phyloP scores from a whole-genome alignment of 2,329 filamentous ascomycete genomes.

The Monilinia fructigena region DNA sequence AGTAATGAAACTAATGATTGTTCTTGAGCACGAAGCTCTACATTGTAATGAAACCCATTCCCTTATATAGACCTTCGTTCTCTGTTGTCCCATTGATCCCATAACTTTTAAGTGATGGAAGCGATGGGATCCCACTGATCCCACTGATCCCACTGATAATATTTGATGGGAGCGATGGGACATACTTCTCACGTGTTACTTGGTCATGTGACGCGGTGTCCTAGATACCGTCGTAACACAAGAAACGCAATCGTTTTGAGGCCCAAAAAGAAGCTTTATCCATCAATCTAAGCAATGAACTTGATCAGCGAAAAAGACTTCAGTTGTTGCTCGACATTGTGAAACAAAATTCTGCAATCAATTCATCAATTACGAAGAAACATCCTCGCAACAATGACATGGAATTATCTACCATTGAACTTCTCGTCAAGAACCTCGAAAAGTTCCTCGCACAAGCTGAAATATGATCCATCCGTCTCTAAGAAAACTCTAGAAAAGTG shows the following conservation, averaged over 20 bases:
- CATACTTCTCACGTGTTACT: no score
- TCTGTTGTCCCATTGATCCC: no score
- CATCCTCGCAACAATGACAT: conserved; percentile 25
- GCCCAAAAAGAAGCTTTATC: conserved; percentile 46
- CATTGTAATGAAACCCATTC: no score
- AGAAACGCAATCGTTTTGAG: conserved; percentile 51
- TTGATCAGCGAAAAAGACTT: conserved; percentile 41
- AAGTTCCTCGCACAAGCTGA: conserved; percentile 53
- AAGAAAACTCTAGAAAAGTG: conserved; percentile 47
- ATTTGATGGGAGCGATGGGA: no score
- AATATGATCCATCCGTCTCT: conserved; percentile 54
- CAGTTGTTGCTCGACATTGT: conserved; percentile 39
- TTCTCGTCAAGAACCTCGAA: conserved; percentile 45
- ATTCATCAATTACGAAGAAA: conserved; percentile 26
- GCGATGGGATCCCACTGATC: no score
- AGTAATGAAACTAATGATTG: no score
- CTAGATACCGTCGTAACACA: no score
- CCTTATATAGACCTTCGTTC: no score
- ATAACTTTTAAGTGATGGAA: no score
- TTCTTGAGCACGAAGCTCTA: no score
- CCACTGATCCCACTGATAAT: no score
- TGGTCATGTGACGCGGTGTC: no score
- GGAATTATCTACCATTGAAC: conserved; percentile 26
- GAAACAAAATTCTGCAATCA: conserved; percentile 38
- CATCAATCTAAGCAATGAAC: conserved; percentile 36